Base-by-base conservation (phyloP, 2,329 filamentous ascomycete genomes). In the Trichoderma brevicompactum region DNA sequence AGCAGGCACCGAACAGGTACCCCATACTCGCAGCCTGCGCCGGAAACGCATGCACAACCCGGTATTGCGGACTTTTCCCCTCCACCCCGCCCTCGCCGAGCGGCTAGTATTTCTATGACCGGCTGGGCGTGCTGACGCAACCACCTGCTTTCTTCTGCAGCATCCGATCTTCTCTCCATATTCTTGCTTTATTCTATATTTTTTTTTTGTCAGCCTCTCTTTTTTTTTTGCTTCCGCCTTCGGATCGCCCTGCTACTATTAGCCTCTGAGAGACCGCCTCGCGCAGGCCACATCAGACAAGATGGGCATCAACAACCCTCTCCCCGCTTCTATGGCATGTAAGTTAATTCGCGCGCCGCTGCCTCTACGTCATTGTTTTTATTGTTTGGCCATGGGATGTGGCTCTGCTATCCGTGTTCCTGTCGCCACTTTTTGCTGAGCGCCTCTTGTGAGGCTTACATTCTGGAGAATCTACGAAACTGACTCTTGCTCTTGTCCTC, bases 261-360 rank as follows among this genome's bases (percentile, higher is more conserved):
- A 49, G 34, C 52, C 7, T 34, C 36, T 56, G 41, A 19, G 44
- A 55, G 52, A 64, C 34, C 41, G 52, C 61, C 61, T 56, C 36
- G 61, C 50, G 43, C 52, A 48, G 50, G 50, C 61, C 32, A 15
- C 43, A 46, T 41, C 52, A 28, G 43, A 19, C 61, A 67, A 58
- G 65, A 66, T 66, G 65, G 87, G 87, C 72, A 80, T 89, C 77
- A 82, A 89, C 74, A 89, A 88, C 72, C 87, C 87, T 70, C 83
- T 89, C 67, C 87, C 87, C 75, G 85, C 86, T 75, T 88, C 86
- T 70, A 81, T 89, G 81, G 85, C 86, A 77, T 89, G 87, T 89
- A 84, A 84, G 87, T 68, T 56, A 64, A 66, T 54, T 55, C 65
- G 41, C 69, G 66, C 71, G 69, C 64, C 32, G 59, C 63, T 63